Percentiles rank a stretch among this genome's conserved stretches.
These are phyloP conservation scores for Annona cherimola DNA, from an alignment of 164 flowering plant genomes.

Conservation along the genomic window DNA sequence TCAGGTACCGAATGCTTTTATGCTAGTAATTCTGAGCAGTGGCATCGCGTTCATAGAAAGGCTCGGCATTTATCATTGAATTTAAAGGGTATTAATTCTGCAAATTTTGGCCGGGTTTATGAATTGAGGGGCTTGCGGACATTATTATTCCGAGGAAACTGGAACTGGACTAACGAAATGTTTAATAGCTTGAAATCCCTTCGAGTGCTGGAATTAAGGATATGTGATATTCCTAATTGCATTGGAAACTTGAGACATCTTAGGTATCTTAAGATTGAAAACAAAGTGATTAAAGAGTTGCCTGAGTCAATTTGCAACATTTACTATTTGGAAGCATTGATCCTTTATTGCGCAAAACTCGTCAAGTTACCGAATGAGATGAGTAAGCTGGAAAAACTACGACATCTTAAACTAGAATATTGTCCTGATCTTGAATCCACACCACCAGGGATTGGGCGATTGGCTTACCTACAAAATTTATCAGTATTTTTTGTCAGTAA, in stretches of 20 bases:
- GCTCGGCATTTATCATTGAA: background rate
- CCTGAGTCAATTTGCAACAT: constrained; percentile 7
- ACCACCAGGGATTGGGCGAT: background rate
- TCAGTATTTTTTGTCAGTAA: background rate
- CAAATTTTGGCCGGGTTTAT: no score
- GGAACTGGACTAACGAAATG: background rate
- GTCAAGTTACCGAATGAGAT: constrained; percentile 9
- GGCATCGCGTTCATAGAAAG: background rate
- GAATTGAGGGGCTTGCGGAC: no score
- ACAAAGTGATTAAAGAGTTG: background rate
- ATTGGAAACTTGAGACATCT: no score
- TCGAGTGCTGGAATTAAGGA: background rate
- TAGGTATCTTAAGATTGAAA: no score
- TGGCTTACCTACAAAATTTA: background rate
- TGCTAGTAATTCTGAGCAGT: background rate
- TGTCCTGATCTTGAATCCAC: background rate
- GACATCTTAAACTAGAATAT: background rate
- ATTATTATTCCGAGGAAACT: no score
- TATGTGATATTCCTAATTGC: no score
- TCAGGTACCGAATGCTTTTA: background rate
- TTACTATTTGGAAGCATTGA: no score
- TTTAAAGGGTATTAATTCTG: background rate
- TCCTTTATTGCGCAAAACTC: background rate
- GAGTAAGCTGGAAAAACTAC: constrained; percentile 8
- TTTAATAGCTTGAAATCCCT: background rate